Conservation (phyloP, 306 rosid species). For the Glycine tomentella region DNA sequence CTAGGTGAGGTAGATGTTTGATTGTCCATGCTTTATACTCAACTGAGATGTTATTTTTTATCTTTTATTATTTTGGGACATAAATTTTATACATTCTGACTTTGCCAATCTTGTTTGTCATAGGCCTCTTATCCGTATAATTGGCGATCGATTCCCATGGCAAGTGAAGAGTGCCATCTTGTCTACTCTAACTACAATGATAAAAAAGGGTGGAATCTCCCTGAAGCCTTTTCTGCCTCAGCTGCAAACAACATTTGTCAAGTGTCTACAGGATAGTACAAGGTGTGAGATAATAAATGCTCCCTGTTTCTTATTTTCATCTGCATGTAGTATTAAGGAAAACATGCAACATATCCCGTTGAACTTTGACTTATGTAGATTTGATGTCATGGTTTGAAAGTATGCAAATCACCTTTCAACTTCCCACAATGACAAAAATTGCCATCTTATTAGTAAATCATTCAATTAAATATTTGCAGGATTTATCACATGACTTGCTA, state of each 20-base stretch:
- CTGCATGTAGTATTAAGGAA: not conserved
- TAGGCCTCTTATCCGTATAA: constrained; percentile 98
- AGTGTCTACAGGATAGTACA: constrained; percentile 92
- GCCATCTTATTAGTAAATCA: not conserved
- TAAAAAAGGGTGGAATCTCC: constrained; percentile 86
- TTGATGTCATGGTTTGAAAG: constrained; percentile 15
- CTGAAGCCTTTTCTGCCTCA: constrained; percentile 98
- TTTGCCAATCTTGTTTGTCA: constrained; percentile 28
- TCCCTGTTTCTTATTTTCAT: constrained; percentile 15
- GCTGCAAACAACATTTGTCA: constrained; percentile 97
- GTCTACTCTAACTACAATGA: constrained; percentile 82
- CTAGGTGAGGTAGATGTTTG: not conserved
- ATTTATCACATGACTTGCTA: not conserved
- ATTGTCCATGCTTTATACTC: constrained; percentile 14
- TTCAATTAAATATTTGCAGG: not conserved
- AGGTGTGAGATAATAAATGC: constrained; percentile 54
- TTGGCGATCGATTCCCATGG: constrained; percentile 99
- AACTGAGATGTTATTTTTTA: constrained; percentile 4
- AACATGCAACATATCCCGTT: not conserved
- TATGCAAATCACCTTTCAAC: constrained; percentile 8
- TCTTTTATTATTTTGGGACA: not conserved
- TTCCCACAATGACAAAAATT: not conserved
- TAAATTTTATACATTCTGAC: constrained; percentile 48
- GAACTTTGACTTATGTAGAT: not conserved
- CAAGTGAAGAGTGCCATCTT: constrained; percentile 98